Base-by-base conservation (phyloP, 2,329 filamentous ascomycete species). In the Ceratocystiopsis sp. region DNA sequence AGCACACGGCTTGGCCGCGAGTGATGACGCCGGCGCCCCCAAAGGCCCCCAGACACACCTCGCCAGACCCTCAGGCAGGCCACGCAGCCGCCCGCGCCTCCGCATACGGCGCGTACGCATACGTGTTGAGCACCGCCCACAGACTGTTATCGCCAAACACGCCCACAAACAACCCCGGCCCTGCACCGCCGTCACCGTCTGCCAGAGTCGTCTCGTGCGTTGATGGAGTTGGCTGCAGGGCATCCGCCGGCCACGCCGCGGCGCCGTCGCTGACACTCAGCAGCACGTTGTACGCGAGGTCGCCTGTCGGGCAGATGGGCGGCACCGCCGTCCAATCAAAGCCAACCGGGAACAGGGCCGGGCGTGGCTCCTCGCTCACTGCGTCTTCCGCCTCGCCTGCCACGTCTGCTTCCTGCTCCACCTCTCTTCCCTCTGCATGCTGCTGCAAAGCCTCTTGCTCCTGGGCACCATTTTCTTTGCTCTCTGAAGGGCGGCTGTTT, bases 271-370 rank as follows among this genome's bases (percentile, higher is more conserved):
- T 51, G 12, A 64, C 58, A n/a, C 62, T 67, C 13, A 61, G 64
- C 4, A 76, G 58, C 33, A 75, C 66, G 48, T 76, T 72, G 51
- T 69, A 75, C 1, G 73, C 57, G 6, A 78, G 57, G 49, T 77
- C 73, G 17, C 67, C 65, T 45, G 69, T 72, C 0, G 73, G 68
- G 43, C 72, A 74, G 46, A 75, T 63, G 15, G 71, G 69, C 48
- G 68, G 64, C 45, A 78, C 63, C 12, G 60, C 58, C 18, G 65
- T 58, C 50, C 74, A 66, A 50, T 69, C 65, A 46, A 71, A 68
- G 44, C 12, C 33, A 13, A 3, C 10, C 33, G 33, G 33, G 16
- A 19, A 12, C 18, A n/a, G 10, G 15, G 16, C 14, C 18, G 36
- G 35, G 8, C 18, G 13, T 2, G n/a, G 32, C 15, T 34, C 25